Base-by-base conservation (phyloP, 140 eudicot species). In the Stevia rebaudiana region DNA sequence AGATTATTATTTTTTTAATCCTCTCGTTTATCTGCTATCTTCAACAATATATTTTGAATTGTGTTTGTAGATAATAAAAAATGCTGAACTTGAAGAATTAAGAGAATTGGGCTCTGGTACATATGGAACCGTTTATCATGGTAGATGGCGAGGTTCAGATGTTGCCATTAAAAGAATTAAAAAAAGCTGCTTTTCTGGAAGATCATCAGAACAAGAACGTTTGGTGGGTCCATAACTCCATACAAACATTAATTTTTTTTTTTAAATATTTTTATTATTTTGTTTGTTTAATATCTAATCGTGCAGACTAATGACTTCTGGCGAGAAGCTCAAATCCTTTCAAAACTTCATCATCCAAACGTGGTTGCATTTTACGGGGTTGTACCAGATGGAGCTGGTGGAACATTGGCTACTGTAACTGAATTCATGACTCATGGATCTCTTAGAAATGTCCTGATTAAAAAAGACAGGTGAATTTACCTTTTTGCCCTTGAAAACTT, bases 351-450 rank as follows among this genome's bases (percentile, higher is more conserved):
- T 59, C 97, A 90, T 72, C 97, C 97, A 76, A 90, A 90, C 48
- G 95, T 90, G 58, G 94, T 90, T 63, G 97, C 97, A 25, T 90
- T 90, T 72, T 90, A 90, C 67, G 97, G 97, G 25, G 95, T 90
- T 50, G 97, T 90, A 56, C 97, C 97, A 24, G 97, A 90, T 80
- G 95, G 97, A 35, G 75, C 80, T 11, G 97, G 85, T 57, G 94
- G 97, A 36, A 87, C 97, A 18, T 67, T 90, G 80, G 97, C 95
- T 19, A 90, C 97, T 52, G 95, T 90, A 47, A 82, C 97, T 7
- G 97, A 90, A 70, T 90, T 69, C 63, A 90, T 90, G 97, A 80
- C 92, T 31, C 87, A 90, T 61, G 97, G 95, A 63, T 90, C 97
- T 35, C 97, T 90, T 30, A 76, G 95, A 79, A 86, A 59, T 82